Conservation (phyloP, 139 green algal genomes). For the Edaphochlamys debaryana region DNA sequence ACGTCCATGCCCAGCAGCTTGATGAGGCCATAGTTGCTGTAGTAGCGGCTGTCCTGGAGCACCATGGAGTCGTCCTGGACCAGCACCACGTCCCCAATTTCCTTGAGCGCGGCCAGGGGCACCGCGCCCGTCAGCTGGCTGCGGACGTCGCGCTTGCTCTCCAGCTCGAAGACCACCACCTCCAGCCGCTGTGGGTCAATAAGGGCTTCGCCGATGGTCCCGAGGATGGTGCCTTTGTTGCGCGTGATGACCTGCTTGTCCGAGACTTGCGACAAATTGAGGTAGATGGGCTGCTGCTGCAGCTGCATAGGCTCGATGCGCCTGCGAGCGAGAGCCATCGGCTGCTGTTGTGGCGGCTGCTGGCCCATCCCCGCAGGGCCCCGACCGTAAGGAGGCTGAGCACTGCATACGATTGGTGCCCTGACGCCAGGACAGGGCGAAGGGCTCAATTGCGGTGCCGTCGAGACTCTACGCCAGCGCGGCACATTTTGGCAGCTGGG, state of each 20-base stretch:
- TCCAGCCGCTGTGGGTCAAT: conserved; percentile 65
- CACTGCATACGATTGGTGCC: neutral
- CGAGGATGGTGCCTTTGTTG: conserved; percentile 69
- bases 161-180: conserved; percentile 76
- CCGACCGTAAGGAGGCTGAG: neutral
- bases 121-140: conserved; percentile 55
- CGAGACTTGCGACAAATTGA: conserved; percentile 50
- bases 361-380: neutral
- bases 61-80: conserved; percentile 73
- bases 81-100: conserved; percentile 85
- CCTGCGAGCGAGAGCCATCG: conserved; percentile 21
- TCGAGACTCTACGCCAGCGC: no score
- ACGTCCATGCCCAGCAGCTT: conserved; percentile 74
- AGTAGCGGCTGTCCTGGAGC: conserved; percentile 58
- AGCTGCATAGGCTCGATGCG: neutral
- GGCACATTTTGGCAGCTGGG: no score
- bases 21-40: conserved; percentile 62
- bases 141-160: conserved; percentile 51
- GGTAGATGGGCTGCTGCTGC: conserved; percentile 1
- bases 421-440: no score
- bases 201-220: conserved; percentile 70
- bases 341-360: neutral
- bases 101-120: conserved; percentile 60
- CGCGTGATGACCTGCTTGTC: conserved; percentile 72
- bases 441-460: no score